Conservation (phyloP, 2,329 filamentous ascomycete species). For the Malbranchea cinnamomea region DNA sequence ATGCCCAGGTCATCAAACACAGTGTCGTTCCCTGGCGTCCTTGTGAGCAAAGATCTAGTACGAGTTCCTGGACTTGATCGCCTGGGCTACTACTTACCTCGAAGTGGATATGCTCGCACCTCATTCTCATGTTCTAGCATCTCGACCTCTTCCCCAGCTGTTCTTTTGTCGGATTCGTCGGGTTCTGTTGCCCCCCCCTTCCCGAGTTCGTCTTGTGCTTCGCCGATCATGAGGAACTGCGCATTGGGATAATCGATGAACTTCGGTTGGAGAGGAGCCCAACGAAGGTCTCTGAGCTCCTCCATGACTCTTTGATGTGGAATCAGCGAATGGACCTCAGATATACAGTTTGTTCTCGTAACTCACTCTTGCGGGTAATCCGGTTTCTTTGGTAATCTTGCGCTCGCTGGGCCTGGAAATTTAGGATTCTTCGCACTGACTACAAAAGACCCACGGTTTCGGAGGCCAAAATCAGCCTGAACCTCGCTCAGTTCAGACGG, state of each 20-base stretch:
- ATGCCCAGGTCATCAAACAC: slow-evolving; percentile 45
- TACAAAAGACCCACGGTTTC: slow-evolving; percentile 59
- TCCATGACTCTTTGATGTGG: slow-evolving; percentile 45
- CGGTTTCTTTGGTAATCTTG: slow-evolving; percentile 47
- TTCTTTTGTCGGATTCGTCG: slow-evolving; percentile 40
- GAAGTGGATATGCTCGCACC: slow-evolving; percentile 45
- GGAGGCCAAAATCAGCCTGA: slow-evolving; percentile 60
- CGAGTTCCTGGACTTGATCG: no score
- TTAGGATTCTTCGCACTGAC: slow-evolving; percentile 69
- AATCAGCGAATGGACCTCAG: background rate
- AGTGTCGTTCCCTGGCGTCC: slow-evolving; percentile 40
- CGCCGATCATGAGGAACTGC: slow-evolving; percentile 66
- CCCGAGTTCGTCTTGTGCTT: slow-evolving; percentile 22
- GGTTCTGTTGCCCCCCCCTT: slow-evolving; percentile 21
- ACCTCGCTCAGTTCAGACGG: slow-evolving; percentile 55
- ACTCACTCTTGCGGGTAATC: slow-evolving; percentile 56
- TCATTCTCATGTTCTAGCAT: slow-evolving; percentile 63
- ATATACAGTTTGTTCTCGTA: background rate
- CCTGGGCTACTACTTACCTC: no score
- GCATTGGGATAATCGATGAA: slow-evolving; percentile 61
- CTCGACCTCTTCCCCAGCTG: slow-evolving; percentile 56
- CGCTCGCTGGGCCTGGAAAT: slow-evolving; percentile 48
- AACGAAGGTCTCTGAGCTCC: slow-evolving; percentile 57
- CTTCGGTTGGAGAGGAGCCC: slow-evolving; percentile 58
- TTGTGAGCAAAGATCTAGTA: no score